A percentile compares a stretch with the other conserved stretches of the same genome.
Conservation (phyloP, 495 filamentous ascomycete species). For the Filosporella fistucella region DNA sequence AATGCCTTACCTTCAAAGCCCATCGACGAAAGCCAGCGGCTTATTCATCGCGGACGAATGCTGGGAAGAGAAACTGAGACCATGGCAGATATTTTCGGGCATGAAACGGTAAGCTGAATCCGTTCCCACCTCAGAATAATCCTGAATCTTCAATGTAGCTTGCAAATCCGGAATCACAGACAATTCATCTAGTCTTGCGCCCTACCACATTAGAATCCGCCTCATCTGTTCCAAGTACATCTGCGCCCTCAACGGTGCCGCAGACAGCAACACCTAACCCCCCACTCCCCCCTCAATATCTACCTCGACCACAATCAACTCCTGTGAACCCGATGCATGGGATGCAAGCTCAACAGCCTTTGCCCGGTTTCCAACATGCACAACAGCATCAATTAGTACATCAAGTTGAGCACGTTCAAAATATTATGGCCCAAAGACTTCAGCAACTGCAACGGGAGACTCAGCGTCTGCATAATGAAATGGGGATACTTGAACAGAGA, state of each 20-base stretch:
- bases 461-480: slow-evolving; percentile 21
- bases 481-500: slow-evolving; percentile 17
- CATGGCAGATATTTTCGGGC: slow-evolving; percentile 53
- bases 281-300: slow-evolving; percentile 8
- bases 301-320: slow-evolving; percentile 13
- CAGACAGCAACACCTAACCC: slow-evolving; percentile 6
- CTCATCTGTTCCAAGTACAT: slow-evolving; percentile 3
- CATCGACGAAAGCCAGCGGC: slow-evolving; percentile 48
- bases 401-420: slow-evolving; percentile 13
- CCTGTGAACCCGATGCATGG: slow-evolving; percentile 17
- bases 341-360: slow-evolving; percentile 20
- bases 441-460: slow-evolving; percentile 21
- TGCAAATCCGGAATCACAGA: slow-evolving; percentile 37
- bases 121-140: neutral
- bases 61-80: slow-evolving; percentile 48
- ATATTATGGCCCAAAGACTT: slow-evolving; percentile 19
- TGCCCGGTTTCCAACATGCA: slow-evolving; percentile 22
- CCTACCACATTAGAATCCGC: slow-evolving; percentile 19
- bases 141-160: slow-evolving; percentile 30
- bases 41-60: slow-evolving; percentile 64
- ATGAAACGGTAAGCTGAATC: slow-evolving; percentile 44
- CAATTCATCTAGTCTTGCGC: slow-evolving; percentile 62
- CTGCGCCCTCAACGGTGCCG: slow-evolving; percentile 3
- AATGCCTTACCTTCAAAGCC: slow-evolving; percentile 49
- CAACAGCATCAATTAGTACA: slow-evolving; percentile 17